Evolutionary conservation across 768 basidiomycete species (phyloP).

Genomic region (Rubroboletus pulcherrimus): DNA sequence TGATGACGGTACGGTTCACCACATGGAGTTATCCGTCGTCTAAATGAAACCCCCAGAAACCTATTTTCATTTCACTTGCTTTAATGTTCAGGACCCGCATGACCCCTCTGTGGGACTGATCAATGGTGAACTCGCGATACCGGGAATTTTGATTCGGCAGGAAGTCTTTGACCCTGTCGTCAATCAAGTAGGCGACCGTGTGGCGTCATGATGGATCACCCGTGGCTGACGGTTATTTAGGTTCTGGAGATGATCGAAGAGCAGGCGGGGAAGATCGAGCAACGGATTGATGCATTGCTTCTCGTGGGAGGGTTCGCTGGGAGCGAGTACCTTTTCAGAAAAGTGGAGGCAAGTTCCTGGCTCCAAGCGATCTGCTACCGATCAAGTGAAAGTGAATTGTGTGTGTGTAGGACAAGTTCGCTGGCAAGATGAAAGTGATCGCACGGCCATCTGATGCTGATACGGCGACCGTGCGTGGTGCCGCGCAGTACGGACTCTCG

Average conservation of each 20-base stretch:
- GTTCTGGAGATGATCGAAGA: slow-evolving; percentile 77
- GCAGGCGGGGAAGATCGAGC: slow-evolving; percentile 63
- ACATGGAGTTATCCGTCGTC: not conserved
- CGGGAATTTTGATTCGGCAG: slow-evolving; percentile 70
- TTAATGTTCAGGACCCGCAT: slow-evolving; percentile 81
- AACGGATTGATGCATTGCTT: slow-evolving; percentile 76
- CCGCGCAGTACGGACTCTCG: slow-evolving; percentile 83
- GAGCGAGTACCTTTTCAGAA: slow-evolving; percentile 78
- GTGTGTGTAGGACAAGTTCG: slow-evolving; percentile 58
- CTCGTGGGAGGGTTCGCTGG: slow-evolving; percentile 90
- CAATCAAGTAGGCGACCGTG: slow-evolving; percentile 50
- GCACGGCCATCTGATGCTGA: slow-evolving; percentile 84
- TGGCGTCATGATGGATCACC: slow-evolving; percentile 3
- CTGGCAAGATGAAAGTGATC: slow-evolving; percentile 64
- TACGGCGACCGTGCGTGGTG: slow-evolving; percentile 83
- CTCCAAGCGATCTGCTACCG: not conserved
- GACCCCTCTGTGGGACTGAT: slow-evolving; percentile 76
- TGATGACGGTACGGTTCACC: slow-evolving; percentile 62
- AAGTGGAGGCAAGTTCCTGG: slow-evolving; percentile 59
- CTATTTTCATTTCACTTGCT: slow-evolving; percentile 87
- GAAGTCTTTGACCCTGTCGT: slow-evolving; percentile 91
- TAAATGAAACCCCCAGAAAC: slow-evolving; percentile 46
- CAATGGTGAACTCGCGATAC: slow-evolving; percentile 81
- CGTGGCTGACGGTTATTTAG: slow-evolving; percentile 34
- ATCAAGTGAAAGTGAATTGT: slow-evolving; percentile 12